Base-by-base conservation (phyloP, 2,329 filamentous ascomycete species). In the Didymella segeticola region DNA sequence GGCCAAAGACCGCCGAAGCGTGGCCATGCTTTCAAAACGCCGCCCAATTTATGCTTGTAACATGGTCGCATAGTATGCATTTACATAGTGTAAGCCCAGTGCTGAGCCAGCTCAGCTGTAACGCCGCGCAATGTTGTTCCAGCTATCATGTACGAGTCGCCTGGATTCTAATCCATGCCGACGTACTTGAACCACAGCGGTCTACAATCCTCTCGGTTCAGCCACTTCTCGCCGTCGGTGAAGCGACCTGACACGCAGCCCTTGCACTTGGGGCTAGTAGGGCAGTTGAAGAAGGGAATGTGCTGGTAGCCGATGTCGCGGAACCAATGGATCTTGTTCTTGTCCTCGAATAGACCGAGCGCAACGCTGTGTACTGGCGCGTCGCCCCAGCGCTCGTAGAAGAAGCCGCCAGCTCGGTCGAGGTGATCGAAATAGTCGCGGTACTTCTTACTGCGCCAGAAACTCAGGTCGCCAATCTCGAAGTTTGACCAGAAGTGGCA, bases 401-500 rank as follows among this genome's bases (percentile, higher is more conserved):
- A 99, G 84, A 99, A 99, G 20, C 95, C 95, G 30, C 95, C 95
- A 0, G 93, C 91, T 17, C 90, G 86, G 75, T 99, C 95, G 27
- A 99, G 83, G 75, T 98, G 92, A 70, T 96, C 87, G 73, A 99
- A 99, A 76, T 97, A 99, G 60, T 96, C 92, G 71, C 96, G 90
- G 72, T 99, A 99, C 38, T 86, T 83, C 73, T 93, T 86, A 70
- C 91, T 90, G 42, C 95, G 83, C 90, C 92, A 99, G 77, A 99
- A 96, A 59, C 85, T 85, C 83, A 99, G 85, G 75, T 97, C 91
- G 39, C 85, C 93, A 66, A 99, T 93, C 77, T 99, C 95, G 67
- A 99, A 99, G 77, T 99, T 99, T 68, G 89, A 95, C 95, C 95
- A 99, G 81, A 99, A 99, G 76, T 99, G 95, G 75, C 95, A 99